Evolutionary conservation across 257 asterid species (phyloP), one percentile per base, ranked within the genome.

Genomic region (Petrea volubilis): DNA sequence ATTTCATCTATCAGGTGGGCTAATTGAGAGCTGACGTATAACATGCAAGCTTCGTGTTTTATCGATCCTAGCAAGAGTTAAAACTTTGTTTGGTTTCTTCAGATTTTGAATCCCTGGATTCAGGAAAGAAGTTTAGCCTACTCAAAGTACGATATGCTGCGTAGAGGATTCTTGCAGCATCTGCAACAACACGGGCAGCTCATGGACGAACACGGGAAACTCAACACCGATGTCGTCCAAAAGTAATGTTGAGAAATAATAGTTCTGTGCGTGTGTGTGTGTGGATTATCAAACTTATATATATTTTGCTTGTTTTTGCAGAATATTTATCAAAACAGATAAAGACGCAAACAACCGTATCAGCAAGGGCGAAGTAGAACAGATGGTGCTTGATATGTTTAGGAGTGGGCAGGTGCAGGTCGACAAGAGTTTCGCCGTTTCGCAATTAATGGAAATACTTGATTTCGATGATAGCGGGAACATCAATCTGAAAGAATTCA

Each of bases 71-170:
- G 2, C 46, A 5, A 40, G 20, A 17, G 15, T 33, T 18, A 33
- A 34, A 40, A 7, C 29, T 7, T 56, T 40, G 55, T 62, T 38
- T 21, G 55, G 10, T 33, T n/a, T 73, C n/a, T 47, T 36, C 82
- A 87, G 91, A 75, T 83, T 41, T 41, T 43, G 78, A 34, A 81
- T 52, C 89, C 91, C 27, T 85, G 87, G 94, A 81, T 87, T 68
- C 91, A 85, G 47, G 62, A 83, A 43, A 85, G 91, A 78, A 85
- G 87, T 51, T 79, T 85, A 34, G 82, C 74, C 64, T 85, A 85
- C 74, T 64, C 88, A 6, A 87, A 79, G 66, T 73, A 80, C 5
- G 86, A 82, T 47, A 47, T 71, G 5, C 72, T 82, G 60, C 38
- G 84, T 66, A 63, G 47, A 2, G 76, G 74, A 1, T 78, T 85